Percentiles rank a stretch among this genome's conserved stretches.
Evolutionary conservation across 1,284 basidiomycete species (phyloP).

Genomic region (Leccinum subspadiceum): DNA sequence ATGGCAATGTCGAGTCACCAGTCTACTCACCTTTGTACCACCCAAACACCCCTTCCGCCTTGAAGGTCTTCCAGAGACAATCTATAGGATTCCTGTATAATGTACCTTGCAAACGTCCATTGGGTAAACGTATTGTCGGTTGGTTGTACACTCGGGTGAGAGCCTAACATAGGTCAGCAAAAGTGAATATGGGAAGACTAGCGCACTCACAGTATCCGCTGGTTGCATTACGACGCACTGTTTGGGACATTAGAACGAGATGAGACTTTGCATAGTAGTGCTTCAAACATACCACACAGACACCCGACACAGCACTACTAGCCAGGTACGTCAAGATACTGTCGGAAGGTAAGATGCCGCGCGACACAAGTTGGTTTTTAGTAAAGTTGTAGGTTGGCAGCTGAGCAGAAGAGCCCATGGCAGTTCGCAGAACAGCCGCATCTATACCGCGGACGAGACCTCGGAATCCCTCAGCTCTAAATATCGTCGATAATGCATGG

Average conservation of each 20-base stretch:
- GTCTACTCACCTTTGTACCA: constrained; percentile 80
- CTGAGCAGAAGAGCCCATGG: constrained; percentile 93
- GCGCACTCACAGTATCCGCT: constrained; percentile 72
- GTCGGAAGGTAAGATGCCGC: constrained; percentile 66
- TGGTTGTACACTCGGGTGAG: constrained; percentile 97
- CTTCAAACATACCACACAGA: constrained; percentile 77
- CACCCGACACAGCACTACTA: constrained; percentile 86
- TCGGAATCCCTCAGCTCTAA: constrained; percentile 70
- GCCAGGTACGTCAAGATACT: constrained; percentile 87
- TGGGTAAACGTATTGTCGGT: constrained; percentile 70
- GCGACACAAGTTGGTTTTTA: constrained; percentile 71
- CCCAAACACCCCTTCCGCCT: constrained; percentile 85
- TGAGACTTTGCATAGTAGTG: background rate
- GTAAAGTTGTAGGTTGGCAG: constrained; percentile 94
- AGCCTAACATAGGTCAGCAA: constrained; percentile 47
- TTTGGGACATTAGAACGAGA: constrained; percentile 4
- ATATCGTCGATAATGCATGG: constrained; percentile 81
- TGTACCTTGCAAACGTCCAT: constrained; percentile 74
- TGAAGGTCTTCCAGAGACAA: constrained; percentile 94
- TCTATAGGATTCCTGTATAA: constrained; percentile 93
- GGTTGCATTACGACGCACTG: constrained; percentile 88
- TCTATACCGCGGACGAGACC: constrained; percentile 91
- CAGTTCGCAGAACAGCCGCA: constrained; percentile 89
- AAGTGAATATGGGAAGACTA: background rate
- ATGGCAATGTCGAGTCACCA: background rate